Evolutionary conservation across 345 rosid species (phyloP).

Genomic region (Raphanus sativus): DNA sequence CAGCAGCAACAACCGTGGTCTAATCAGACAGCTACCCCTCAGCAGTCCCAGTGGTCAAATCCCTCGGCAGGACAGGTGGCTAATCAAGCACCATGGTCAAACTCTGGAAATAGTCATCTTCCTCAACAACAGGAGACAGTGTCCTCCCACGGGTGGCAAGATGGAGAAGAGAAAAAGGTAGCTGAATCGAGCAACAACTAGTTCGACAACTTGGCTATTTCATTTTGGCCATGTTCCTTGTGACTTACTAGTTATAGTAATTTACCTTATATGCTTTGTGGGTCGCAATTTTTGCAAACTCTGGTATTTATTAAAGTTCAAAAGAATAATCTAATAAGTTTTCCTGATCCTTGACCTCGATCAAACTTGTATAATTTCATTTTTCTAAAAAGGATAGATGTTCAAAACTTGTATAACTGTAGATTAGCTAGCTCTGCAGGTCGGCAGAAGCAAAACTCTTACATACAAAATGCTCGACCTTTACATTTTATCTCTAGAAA

Average conservation of each 20-base stretch:
- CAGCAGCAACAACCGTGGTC: conserved; percentile 34
- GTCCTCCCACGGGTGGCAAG: conserved; percentile 22
- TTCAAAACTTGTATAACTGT: conserved; percentile 8
- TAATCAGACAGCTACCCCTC: conserved; percentile 35
- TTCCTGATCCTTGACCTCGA: neutral
- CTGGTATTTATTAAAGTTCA: conserved; percentile 9
- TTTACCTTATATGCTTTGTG: conserved; percentile 15
- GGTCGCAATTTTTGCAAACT: conserved; percentile 23
- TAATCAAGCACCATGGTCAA: conserved; percentile 27
- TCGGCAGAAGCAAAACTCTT: neutral
- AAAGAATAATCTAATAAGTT: conserved; percentile 15
- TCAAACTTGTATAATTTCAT: conserved; percentile 5
- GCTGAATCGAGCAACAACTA: conserved; percentile 31
- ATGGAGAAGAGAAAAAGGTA: conserved; percentile 30
- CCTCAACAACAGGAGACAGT: conserved; percentile 33
- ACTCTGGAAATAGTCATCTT: conserved; percentile 27
- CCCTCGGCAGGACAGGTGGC: conserved; percentile 5
- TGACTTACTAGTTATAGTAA: conserved; percentile 5
- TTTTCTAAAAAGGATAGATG: conserved; percentile 7
- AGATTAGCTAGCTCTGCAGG: conserved; percentile 23
- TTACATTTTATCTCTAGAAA: too few species aligned
- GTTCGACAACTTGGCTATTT: conserved; percentile 1
- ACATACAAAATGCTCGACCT: neutral
- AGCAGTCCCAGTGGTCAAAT: conserved; percentile 32
- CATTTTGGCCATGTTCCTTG: conserved; percentile 13